A percentile compares a stretch with the other conserved stretches of the same genome.
Evolutionary conservation across 2,329 filamentous ascomycete genomes (phyloP).

Genomic region (Rutstroemia sydowiana): DNA sequence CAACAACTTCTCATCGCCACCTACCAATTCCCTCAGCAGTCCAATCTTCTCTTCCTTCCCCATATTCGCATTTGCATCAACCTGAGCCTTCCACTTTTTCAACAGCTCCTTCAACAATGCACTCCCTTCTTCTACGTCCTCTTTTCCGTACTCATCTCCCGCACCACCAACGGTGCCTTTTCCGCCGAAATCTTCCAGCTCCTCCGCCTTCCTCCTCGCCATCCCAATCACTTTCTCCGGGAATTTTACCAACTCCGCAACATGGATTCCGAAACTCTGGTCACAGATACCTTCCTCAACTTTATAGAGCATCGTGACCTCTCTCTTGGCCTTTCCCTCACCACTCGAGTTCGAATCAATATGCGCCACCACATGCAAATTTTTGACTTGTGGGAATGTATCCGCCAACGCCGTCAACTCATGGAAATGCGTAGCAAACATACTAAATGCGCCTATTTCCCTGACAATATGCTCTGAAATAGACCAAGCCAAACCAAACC

Average conservation of each 20-base stretch:
- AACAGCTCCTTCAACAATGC: constrained; percentile 76
- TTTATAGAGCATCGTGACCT: constrained; percentile 95
- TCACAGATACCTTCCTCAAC: constrained; percentile 94
- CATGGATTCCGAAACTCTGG: constrained; percentile 97
- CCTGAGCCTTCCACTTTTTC: constrained; percentile 74
- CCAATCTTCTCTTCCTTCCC: constrained; percentile 69
- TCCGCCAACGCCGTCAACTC: constrained; percentile 89
- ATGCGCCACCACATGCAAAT: constrained; percentile 93
- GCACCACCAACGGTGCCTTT: constrained; percentile 42
- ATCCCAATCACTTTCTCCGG: constrained; percentile 96
- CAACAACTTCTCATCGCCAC: constrained; percentile 57
- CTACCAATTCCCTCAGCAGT: constrained; percentile 73
- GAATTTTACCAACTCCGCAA: constrained; percentile 92
- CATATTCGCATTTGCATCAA: constrained; percentile 44
- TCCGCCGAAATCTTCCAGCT: constrained; percentile 90
- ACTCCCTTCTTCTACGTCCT: constrained; percentile 86
- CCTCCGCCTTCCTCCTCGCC: constrained; percentile 98
- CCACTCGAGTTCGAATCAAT: constrained; percentile 47
- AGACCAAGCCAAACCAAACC: constrained; percentile 79
- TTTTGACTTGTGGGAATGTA: constrained; percentile 78
- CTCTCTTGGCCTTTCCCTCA: constrained; percentile 47
- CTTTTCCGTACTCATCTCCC: constrained; percentile 55
- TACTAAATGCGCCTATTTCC: constrained; percentile 71
- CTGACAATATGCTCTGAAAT: constrained; percentile 83
- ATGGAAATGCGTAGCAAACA: constrained; percentile 95